Conservation (phyloP, 805 yeast genomes). For the Candida ficus region DNA sequence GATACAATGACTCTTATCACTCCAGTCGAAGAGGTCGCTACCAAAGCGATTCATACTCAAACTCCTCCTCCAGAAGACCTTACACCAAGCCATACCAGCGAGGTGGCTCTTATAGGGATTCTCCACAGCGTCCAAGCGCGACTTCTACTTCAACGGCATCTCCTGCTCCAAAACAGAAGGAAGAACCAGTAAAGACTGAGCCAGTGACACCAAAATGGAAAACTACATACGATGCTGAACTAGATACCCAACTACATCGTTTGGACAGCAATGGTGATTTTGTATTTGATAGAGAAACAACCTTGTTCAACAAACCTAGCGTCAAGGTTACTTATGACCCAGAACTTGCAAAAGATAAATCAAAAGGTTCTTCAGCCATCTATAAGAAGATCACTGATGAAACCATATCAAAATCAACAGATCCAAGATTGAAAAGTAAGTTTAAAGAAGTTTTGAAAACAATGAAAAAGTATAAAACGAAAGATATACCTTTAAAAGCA, state of each 20-base stretch:
- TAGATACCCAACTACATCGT: conserved; percentile 5
- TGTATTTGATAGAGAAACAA: not conserved
- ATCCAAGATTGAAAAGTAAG: conserved; percentile 35
- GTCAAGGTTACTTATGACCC: conserved; percentile 50
- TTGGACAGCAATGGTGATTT: conserved; percentile 9
- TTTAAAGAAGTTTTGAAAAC: conserved; percentile 16
- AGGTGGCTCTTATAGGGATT: not conserved
- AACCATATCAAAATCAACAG: conserved; percentile 21
- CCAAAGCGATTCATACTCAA: not conserved
- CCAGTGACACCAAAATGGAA: not conserved
- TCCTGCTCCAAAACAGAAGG: too few species aligned
- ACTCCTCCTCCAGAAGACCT: not conserved
- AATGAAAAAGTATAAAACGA: conserved; percentile 33
- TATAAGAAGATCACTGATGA: conserved; percentile 28
- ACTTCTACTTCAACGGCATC: not conserved
- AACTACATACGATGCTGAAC: not conserved
- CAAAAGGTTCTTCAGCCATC: conserved; percentile 31
- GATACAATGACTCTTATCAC: not conserved
- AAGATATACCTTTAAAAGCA: conserved; percentile 33
- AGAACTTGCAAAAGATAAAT: conserved; percentile 38
- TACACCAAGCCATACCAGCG: not conserved
- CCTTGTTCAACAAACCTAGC: conserved; percentile 18
- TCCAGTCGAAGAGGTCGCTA: conserved; percentile 1
- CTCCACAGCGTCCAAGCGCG: too few species aligned
- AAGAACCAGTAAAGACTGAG: not conserved